phyloP scores from a whole-genome alignment of 345 rosid genomes.

The Boechera divaricarpa region DNA sequence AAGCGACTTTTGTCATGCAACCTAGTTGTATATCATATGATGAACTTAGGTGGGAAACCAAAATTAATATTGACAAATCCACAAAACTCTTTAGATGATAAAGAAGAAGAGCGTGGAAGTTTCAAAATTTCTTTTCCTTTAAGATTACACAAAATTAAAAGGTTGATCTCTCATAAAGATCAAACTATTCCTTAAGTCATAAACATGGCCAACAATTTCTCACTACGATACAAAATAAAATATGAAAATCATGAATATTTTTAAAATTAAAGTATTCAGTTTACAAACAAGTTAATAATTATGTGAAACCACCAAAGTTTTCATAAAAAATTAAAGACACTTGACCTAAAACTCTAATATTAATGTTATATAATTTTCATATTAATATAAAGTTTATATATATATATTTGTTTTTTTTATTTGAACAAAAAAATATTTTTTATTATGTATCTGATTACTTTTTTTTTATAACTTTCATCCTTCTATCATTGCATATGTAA shows the following conservation, averaged over 20 bases:
- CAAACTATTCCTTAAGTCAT: not conserved
- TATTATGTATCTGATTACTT: not conserved
- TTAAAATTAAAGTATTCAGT: too few relatives aligned
- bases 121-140: constrained; percentile 1
- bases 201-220: not conserved
- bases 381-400: not conserved
- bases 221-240: not conserved
- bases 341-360: not conserved
- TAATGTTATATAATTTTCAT: not conserved
- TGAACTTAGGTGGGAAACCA: constrained; percentile 39
- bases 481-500: constrained; percentile 3
- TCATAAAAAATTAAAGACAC: not conserved
- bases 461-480: not conserved
- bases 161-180: constrained; percentile 9
- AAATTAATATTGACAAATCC: constrained; percentile 25
- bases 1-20: constrained; percentile 40
- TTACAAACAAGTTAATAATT: too few relatives aligned
- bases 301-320: not conserved
- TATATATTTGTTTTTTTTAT: too few relatives aligned
- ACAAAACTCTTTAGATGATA: constrained; percentile 17
- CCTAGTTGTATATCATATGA: constrained; percentile 31
- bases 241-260: too few relatives aligned
- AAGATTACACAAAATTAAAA: not conserved
- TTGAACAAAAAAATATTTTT: too few relatives aligned
- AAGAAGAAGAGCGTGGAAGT: constrained; percentile 15